Percentiles rank a stretch among this genome's conserved stretches.
Evolutionary conservation across 2,329 filamentous ascomycete genomes (phyloP).

Genomic region (Aspergillus novoparasiticus): DNA sequence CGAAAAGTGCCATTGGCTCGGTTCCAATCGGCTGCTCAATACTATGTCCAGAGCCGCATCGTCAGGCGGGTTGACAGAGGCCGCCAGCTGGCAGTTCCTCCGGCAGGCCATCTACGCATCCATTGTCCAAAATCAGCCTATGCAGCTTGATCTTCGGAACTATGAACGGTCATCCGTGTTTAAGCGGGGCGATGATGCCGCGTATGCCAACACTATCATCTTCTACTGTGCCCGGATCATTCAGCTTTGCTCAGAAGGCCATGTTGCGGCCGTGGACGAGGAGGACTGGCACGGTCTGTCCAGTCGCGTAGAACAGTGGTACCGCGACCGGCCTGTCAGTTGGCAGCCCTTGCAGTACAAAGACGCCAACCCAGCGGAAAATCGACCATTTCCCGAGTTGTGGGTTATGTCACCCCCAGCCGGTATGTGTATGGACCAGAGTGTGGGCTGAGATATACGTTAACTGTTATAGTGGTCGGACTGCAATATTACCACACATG

Average conservation of each 20-base stretch:
- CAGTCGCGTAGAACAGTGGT: slow-evolving; percentile 33
- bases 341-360: slow-evolving; percentile 39
- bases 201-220: slow-evolving; percentile 43
- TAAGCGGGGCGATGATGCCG: slow-evolving; percentile 39
- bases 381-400: slow-evolving; percentile 37
- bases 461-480: slow-evolving; percentile 32
- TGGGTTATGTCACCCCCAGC: slow-evolving; percentile 41
- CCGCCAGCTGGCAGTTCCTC: slow-evolving; percentile 46
- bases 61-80: slow-evolving; percentile 44
- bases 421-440: slow-evolving; percentile 24
- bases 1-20: slow-evolving; percentile 41
- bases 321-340: slow-evolving; percentile 30
- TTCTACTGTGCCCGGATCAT: slow-evolving; percentile 45
- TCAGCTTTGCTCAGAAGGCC: slow-evolving; percentile 28
- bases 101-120: slow-evolving; percentile 47
- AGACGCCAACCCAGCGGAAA: slow-evolving; percentile 22
- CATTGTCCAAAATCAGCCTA: slow-evolving; percentile 38
- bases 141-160: slow-evolving; percentile 42
- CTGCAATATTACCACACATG: slow-evolving; percentile 43
- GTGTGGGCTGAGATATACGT: background rate
- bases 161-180: slow-evolving; percentile 44
- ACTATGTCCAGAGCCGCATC: slow-evolving; percentile 43
- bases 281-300: slow-evolving; percentile 28
- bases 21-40: slow-evolving; percentile 43
- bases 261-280: slow-evolving; percentile 23